These are phyloP conservation scores for Kluyveromyces dobzhanskii DNA, from an alignment of 805 yeast species.

Conservation along the genomic window DNA sequence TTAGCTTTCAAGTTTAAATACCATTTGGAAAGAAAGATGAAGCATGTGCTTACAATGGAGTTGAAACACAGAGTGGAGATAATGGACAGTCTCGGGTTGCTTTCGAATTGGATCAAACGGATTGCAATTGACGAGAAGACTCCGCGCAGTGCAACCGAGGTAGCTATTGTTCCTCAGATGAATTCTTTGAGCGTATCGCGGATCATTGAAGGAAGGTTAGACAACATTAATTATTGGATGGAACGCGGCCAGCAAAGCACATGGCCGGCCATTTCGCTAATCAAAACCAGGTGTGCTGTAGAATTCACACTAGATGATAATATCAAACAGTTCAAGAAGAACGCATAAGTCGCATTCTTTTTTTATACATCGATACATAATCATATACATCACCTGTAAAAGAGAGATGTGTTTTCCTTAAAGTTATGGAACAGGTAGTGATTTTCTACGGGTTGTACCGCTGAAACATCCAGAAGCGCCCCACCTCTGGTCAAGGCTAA, in stretches of 20 bases:
- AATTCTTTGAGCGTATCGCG: constrained; percentile 64
- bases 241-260: constrained; percentile 84
- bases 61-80: constrained; percentile 77
- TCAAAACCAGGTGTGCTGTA: constrained; percentile 82
- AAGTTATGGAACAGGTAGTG: constrained; percentile 55
- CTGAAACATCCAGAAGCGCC: constrained; percentile 20
- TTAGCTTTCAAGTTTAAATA: constrained; percentile 29
- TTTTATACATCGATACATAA: background rate
- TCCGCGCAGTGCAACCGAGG: constrained; percentile 70
- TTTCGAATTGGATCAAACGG: constrained; percentile 62
- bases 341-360: background rate
- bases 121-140: constrained; percentile 83
- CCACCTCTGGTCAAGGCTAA: constrained; percentile 54
- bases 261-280: constrained; percentile 82
- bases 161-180: constrained; percentile 84
- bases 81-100: constrained; percentile 66
- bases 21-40: constrained; percentile 33
- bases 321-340: constrained; percentile 31
- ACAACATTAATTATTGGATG: constrained; percentile 83
- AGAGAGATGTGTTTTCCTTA: constrained; percentile 42
- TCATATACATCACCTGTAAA: constrained; percentile 28
- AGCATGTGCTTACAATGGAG: constrained; percentile 63
- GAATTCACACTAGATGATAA: constrained; percentile 80
- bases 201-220: constrained; percentile 69
- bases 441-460: constrained; percentile 38